These are phyloP conservation scores for Aureobasidium sp. DNA, from an alignment of 2,329 filamentous ascomycete species.

Conservation along the genomic window DNA sequence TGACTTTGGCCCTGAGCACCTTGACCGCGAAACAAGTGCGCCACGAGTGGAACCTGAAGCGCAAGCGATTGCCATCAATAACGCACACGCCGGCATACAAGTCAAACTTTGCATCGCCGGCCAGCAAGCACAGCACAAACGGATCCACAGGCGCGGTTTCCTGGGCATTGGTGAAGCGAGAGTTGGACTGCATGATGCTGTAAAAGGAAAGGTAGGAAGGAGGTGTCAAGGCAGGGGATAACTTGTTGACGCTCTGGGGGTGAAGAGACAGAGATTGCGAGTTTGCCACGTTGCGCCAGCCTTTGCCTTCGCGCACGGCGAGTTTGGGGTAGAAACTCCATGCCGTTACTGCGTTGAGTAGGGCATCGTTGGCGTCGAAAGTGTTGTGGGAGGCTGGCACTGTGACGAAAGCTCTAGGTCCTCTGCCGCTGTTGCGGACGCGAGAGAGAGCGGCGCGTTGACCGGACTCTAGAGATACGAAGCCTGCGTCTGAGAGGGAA, in stretches of 20 bases:
- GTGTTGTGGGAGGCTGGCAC: slow-evolving; percentile 65
- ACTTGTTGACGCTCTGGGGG: slow-evolving; percentile 79
- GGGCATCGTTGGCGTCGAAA: slow-evolving; percentile 70
- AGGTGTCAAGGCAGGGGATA: slow-evolving; percentile 27
- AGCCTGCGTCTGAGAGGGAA: slow-evolving; percentile 75
- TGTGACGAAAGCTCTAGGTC: slow-evolving; percentile 68
- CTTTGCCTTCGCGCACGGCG: slow-evolving; percentile 72
- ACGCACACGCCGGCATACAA: slow-evolving; percentile 81
- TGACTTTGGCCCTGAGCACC: slow-evolving; percentile 60
- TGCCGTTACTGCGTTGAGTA: slow-evolving; percentile 74
- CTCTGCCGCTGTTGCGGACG: slow-evolving; percentile 55
- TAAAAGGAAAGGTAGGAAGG: slow-evolving; percentile 88
- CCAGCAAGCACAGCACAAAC: slow-evolving; percentile 73
- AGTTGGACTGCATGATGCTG: slow-evolving; percentile 89
- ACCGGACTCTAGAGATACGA: slow-evolving; percentile 63
- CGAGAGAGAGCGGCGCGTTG: slow-evolving; percentile 63
- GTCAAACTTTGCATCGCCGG: slow-evolving; percentile 83
- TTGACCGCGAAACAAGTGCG: slow-evolving; percentile 87
- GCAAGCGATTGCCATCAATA: slow-evolving; percentile 76
- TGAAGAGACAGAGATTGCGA: slow-evolving; percentile 85
- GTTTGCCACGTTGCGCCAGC: slow-evolving; percentile 83
- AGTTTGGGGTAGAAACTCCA: slow-evolving; percentile 97
- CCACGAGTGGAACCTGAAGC: slow-evolving; percentile 81
- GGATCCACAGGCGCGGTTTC: slow-evolving; percentile 60
- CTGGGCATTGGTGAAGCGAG: slow-evolving; percentile 78